Base-by-base conservation (phyloP, 805 yeast species). In the Myxozyma mucilagina region DNA sequence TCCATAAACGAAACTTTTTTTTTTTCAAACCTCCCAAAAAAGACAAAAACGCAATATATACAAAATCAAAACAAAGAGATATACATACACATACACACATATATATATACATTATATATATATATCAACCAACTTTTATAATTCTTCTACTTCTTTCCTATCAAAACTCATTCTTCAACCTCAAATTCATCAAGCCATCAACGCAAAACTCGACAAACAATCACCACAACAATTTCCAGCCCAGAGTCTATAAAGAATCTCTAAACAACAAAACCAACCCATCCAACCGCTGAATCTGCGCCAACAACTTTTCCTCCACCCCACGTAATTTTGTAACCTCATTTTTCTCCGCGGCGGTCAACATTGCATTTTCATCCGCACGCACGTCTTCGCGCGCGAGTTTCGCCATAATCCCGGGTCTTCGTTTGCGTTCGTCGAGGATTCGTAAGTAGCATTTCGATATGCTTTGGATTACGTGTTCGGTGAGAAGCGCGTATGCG, bases 331-430 rank as follows among this genome's bases (percentile, higher is more conserved):
- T 78, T 58, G 83, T 83, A 67, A 91, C 77, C 66, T 89, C 93
- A 59, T 84, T 81, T 65, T 89, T 77, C 73, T 93, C 99, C 51
- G 86, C 82, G 20, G 87, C 86, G 43, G 91, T 76, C 51, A 94
- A 75, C 62, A 88, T 79, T 68, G 87, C 90, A 35, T 82, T 44
- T 71, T 90, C 97, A 65, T 83, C 82, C 1, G 94, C 96, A 69
- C 83, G 84, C 16, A 93, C 97, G 71, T 94, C 98, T 63, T 88
- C 96, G 75, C 99, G 82, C 65, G 87, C 87, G 59, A 92, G 85
- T 73, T 93, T 93, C 34, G 86, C 86, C 57, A 92, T 76, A 59
- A 93, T 79, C 6, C 87, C 84, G 39, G 81, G 77, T 71, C 90
- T 85, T 39, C 84, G 86, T 29, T 73, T 73, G 64, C 89, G 86